phyloP scores from a whole-genome alignment of 2,329 filamentous ascomycete genomes.

The Colletotrichum magnum region DNA sequence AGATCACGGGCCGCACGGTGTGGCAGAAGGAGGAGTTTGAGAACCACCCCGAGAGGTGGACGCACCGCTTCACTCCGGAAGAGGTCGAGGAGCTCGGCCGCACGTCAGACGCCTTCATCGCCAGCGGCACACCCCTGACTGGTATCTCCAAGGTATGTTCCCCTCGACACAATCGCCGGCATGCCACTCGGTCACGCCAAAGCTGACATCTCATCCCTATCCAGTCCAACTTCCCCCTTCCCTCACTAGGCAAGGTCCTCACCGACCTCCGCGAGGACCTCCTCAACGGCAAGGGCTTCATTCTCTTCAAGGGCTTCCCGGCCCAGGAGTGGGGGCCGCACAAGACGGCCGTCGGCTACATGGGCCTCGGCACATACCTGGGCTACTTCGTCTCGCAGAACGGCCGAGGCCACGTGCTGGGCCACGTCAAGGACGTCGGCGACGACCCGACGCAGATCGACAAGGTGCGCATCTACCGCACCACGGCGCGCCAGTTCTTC shows the following conservation, averaged over 20 bases:
- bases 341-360: conserved; percentile 90
- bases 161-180: too few species aligned
- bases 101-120: conserved; percentile 79
- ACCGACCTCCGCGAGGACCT: conserved; percentile 56
- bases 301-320: conserved; percentile 89
- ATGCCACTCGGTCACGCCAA: not conserved
- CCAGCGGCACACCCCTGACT: conserved; percentile 75
- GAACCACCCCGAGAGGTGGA: conserved; percentile 77
- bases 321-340: conserved; percentile 81
- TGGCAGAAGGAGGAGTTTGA: conserved; percentile 79
- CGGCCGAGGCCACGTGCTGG: conserved; percentile 85
- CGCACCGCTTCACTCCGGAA: conserved; percentile 75
- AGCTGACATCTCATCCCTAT: not conserved
- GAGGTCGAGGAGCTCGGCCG: conserved; percentile 78
- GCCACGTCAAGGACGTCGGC: conserved; percentile 90
- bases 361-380: conserved; percentile 88
- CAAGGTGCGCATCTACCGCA: conserved; percentile 91
- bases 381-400: conserved; percentile 93
- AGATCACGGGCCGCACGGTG: conserved; percentile 79
- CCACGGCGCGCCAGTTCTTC: conserved; percentile 87
- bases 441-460: conserved; percentile 87
- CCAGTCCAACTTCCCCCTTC: conserved; percentile 61
- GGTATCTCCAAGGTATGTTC: conserved; percentile 66
- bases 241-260: conserved; percentile 55
- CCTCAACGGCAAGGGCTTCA: conserved; percentile 88